phyloP scores from a whole-genome alignment of 305 asterid genomes.

The Fraxinus xanthoxyloides region DNA sequence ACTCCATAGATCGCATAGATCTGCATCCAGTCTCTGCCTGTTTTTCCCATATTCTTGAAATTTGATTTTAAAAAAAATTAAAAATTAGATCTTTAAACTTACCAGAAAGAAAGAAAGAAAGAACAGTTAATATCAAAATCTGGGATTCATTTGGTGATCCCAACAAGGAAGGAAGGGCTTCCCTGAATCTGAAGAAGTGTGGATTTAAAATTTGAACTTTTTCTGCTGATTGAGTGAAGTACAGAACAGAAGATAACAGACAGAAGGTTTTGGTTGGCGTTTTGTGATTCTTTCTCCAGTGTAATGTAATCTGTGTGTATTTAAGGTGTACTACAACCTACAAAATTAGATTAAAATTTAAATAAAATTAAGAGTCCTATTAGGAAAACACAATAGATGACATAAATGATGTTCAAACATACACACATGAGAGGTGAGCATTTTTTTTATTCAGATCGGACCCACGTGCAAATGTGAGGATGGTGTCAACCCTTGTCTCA shows the following conservation, averaged over 20 bases:
- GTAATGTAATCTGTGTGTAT: not conserved
- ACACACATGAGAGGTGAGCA: no score
- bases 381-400: no score
- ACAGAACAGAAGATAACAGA: not conserved
- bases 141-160: not conserved
- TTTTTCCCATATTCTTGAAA: constrained; percentile 55
- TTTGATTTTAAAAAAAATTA: not conserved
- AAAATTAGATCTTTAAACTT: not conserved
- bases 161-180: not conserved
- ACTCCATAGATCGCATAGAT: constrained; percentile 95
- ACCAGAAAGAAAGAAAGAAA: not conserved
- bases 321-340: not conserved
- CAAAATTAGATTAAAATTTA: no score
- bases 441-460: no score
- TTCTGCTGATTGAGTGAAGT: not conserved
- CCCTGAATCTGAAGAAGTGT: not conserved
- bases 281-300: not conserved
- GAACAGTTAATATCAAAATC: not conserved
- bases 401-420: no score
- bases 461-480: no score
- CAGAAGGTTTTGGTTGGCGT: not conserved
- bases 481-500: no score
- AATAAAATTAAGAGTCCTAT: no score
- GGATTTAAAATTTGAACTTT: not conserved
- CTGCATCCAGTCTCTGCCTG: constrained; percentile 88